phyloP scores from a whole-genome alignment of 1,139 yeast species.

The Sugiyamaella grinbergsii region DNA sequence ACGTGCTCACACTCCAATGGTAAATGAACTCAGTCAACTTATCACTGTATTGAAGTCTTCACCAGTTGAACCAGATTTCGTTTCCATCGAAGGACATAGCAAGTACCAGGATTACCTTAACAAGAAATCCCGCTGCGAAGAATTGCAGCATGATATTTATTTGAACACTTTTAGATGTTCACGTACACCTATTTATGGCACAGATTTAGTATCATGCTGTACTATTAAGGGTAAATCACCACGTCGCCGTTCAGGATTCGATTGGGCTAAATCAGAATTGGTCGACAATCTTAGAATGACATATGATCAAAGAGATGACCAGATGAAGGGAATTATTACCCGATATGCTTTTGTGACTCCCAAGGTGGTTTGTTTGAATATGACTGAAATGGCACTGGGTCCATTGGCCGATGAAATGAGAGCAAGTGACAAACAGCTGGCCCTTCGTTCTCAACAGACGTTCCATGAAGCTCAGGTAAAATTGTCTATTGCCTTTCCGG shows the following conservation, averaged over 20 bases:
- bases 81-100: conserved; percentile 63
- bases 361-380: conserved; percentile 73
- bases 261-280: conserved; percentile 32
- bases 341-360: conserved; percentile 90
- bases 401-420: conserved; percentile 11
- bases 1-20: conserved; percentile 54
- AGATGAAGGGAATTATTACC: conserved; percentile 58
- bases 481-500: conserved; percentile 93
- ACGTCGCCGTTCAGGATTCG: conserved; percentile 26
- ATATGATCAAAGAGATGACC: conserved; percentile 49
- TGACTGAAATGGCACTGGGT: conserved; percentile 58
- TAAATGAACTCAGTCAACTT: conserved; percentile 31
- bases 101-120: conserved; percentile 55
- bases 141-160: conserved; percentile 60
- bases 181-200: conserved; percentile 42
- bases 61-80: conserved; percentile 48
- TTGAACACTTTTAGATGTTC: conserved; percentile 50
- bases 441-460: conserved; percentile 45
- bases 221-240: conserved; percentile 4
- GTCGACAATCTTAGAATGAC: conserved; percentile 46
- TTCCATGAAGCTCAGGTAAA: conserved; percentile 86
- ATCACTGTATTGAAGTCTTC: conserved; percentile 22
- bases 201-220: conserved; percentile 24
- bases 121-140: conserved; percentile 54
- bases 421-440: not conserved